Conservation (phyloP, 2,329 filamentous ascomycete species). For the Xylariales sp. region DNA sequence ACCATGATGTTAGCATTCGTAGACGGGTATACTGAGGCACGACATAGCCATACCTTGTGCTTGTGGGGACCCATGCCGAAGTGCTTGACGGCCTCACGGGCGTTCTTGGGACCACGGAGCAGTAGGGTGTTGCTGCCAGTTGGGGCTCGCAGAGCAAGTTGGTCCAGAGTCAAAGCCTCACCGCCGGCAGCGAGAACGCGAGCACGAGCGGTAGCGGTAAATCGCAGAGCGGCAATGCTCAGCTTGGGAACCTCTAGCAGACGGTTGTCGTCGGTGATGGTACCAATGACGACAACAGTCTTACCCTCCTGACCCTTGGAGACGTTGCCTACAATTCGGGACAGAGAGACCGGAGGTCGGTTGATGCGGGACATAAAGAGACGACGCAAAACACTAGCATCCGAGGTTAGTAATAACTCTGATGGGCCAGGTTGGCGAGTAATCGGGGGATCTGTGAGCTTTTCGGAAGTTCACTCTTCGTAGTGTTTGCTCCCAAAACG, state of each 20-base stretch:
- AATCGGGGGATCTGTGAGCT: too few relatives aligned
- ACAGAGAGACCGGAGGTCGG: conserved; percentile 90
- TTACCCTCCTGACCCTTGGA: conserved; percentile 65
- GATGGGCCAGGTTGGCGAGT: too few relatives aligned
- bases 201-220: conserved; percentile 93
- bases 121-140: conserved; percentile 97
- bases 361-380: conserved; percentile 99
- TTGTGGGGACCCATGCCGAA: conserved; percentile 98
- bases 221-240: conserved; percentile 88
- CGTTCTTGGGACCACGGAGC: conserved; percentile 96
- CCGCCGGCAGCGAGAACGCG: conserved; percentile 91
- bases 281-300: conserved; percentile 91
- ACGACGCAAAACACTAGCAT: conserved; percentile 89
- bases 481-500: too few relatives aligned
- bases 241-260: conserved; percentile 87
- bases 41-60: conserved; percentile 70
- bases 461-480: too few relatives aligned
- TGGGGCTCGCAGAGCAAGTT: conserved; percentile 90
- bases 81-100: conserved; percentile 97
- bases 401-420: too few relatives aligned
- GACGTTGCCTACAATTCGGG: conserved; percentile 74
- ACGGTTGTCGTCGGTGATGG: conserved; percentile 97
- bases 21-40: rapidly evolving
- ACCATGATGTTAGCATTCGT: conserved; percentile 29
- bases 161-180: conserved; percentile 92